These are phyloP conservation scores for Yamadazyma oceani DNA, from an alignment of 1,139 yeast species.

Conservation along the genomic window DNA sequence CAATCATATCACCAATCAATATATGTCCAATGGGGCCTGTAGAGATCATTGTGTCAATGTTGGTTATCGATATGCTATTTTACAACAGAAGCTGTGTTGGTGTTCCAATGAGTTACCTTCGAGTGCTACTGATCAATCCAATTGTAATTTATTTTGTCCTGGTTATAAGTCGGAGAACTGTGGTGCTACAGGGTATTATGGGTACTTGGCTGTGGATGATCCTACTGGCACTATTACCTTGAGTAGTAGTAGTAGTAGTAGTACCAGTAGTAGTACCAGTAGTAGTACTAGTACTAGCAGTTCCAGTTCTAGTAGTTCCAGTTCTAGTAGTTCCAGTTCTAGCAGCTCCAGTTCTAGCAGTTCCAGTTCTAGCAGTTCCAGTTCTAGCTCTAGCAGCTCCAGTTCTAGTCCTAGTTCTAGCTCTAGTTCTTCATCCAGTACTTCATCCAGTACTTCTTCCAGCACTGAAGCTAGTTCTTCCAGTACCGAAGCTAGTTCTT, in stretches of 20 bases:
- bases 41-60: constrained; percentile 38
- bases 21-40: constrained; percentile 59
- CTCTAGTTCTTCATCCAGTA: constrained; percentile 12
- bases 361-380: constrained; percentile 11
- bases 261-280: neutral
- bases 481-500: neutral
- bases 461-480: neutral
- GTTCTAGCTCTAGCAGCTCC: constrained; percentile 16
- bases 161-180: constrained; percentile 39
- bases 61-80: constrained; percentile 57
- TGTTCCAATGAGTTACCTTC: constrained; percentile 57
- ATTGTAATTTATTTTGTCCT: constrained; percentile 55
- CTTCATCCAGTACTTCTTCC: constrained; percentile 9
- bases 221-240: constrained; percentile 16
- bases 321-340: constrained; percentile 6
- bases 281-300: constrained; percentile 3
- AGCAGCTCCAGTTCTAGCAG: constrained; percentile 8
- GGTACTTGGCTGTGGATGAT: constrained; percentile 32
- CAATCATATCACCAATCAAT: constrained; percentile 20
- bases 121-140: constrained; percentile 25
- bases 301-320: constrained; percentile 2
- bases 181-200: constrained; percentile 33
- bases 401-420: constrained; percentile 8
- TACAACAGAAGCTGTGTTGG: constrained; percentile 56
- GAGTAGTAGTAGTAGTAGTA: neutral